Percentiles rank a stretch among this genome's conserved stretches.
These are phyloP conservation scores for Pleurotus tuoliensis DNA, from an alignment of 768 basidiomycete species.

Conservation along the genomic window DNA sequence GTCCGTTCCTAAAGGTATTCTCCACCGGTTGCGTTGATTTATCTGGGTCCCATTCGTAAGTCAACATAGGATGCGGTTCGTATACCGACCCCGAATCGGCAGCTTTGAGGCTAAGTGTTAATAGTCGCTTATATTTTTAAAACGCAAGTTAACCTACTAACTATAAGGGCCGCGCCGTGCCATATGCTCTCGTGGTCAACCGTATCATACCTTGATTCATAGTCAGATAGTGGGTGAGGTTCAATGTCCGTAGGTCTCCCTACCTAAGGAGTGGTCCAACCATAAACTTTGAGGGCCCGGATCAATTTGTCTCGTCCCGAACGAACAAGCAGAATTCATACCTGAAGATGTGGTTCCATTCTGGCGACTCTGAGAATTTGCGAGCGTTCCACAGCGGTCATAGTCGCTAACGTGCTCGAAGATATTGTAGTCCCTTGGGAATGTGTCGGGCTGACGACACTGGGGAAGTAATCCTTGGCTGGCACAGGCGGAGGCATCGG, in stretches of 20 bases:
- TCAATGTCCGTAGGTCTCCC: conserved; percentile 9
- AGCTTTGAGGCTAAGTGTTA: conserved; percentile 34
- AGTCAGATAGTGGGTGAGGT: background rate
- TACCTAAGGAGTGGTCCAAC: conserved; percentile 78
- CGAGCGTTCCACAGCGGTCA: conserved; percentile 67
- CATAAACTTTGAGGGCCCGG: conserved; percentile 56
- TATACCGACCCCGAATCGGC: conserved; percentile 78
- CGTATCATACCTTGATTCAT: conserved; percentile 70
- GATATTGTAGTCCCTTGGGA: conserved; percentile 25
- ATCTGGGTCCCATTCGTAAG: conserved; percentile 73
- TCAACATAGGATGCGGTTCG: conserved; percentile 66
- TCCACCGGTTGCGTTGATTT: conserved; percentile 11
- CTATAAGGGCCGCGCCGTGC: conserved; percentile 85
- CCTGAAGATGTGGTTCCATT: conserved; percentile 80
- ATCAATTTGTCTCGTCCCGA: background rate
- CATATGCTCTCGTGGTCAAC: conserved; percentile 74
- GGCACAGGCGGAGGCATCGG: conserved; percentile 43
- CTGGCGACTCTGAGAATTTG: conserved; percentile 49
- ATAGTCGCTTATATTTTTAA: conserved; percentile 1
- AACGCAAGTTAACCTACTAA: conserved; percentile 55
- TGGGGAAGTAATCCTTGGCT: conserved; percentile 40
- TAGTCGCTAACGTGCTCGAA: conserved; percentile 38
- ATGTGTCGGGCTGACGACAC: conserved; percentile 14
- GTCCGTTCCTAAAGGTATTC: background rate
- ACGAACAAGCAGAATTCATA: conserved; percentile 12